Evolutionary conservation across 768 basidiomycete genomes (phyloP).

Genomic region (Lactifluus subvellereus): DNA sequence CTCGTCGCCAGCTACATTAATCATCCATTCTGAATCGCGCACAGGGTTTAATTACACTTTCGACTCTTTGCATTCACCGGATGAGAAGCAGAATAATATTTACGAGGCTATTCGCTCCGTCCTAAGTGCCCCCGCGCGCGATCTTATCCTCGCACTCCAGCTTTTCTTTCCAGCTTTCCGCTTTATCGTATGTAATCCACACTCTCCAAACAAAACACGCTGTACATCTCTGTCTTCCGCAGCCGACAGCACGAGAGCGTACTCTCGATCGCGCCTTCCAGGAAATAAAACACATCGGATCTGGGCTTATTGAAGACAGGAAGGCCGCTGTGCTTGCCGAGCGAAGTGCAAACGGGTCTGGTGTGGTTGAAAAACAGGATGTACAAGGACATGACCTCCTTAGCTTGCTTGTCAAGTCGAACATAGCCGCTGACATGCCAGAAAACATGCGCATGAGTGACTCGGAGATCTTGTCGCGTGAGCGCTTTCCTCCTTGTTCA

Average conservation of each 20-base stretch:
- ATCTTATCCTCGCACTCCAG: conserved; percentile 33
- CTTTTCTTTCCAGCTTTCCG: conserved; percentile 35
- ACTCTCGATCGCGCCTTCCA: conserved; percentile 29
- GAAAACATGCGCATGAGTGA: conserved; percentile 29
- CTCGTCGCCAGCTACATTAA: background rate
- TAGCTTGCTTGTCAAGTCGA: conserved; percentile 30
- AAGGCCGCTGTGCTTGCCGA: conserved; percentile 34
- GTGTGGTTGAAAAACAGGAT: conserved; percentile 16
- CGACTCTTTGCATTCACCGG: conserved; percentile 28
- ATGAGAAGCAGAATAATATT: conserved; percentile 30
- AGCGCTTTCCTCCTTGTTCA: background rate
- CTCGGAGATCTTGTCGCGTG: conserved; percentile 30
- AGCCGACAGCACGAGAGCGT: conserved; percentile 28
- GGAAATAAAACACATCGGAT: conserved; percentile 47
- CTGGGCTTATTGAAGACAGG: conserved; percentile 44
- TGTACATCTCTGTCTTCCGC: background rate
- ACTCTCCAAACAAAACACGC: background rate
- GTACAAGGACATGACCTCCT: conserved; percentile 29
- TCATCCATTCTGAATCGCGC: background rate
- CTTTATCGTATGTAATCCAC: conserved; percentile 33
- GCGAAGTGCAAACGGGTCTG: background rate
- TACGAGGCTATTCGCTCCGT: conserved; percentile 33
- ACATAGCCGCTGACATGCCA: conserved; percentile 30
- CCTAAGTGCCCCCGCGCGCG: conserved; percentile 20
- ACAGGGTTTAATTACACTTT: conserved; percentile 39